These are phyloP conservation scores for Sodiomyces alkalinus DNA, from an alignment of 2,329 filamentous ascomycete species.

Conservation along the genomic window DNA sequence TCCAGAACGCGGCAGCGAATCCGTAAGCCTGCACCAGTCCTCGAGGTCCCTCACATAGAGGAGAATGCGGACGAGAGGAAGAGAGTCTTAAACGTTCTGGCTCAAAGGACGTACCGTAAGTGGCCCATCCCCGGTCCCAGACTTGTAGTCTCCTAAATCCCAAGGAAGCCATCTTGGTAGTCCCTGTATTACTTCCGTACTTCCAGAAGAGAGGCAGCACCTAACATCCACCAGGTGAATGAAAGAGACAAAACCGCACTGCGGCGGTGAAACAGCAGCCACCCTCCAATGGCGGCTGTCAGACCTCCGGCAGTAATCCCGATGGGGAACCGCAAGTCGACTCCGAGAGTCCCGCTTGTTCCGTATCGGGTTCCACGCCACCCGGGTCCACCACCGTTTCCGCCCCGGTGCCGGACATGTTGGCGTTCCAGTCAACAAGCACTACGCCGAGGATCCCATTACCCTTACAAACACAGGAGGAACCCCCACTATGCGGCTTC, in stretches of 20 bases:
- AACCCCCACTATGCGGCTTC: no score
- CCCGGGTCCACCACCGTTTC: neutral
- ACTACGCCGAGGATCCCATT: no score
- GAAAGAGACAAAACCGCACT: slow-evolving; percentile 11
- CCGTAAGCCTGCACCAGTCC: slow-evolving; percentile 21
- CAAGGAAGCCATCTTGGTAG: neutral
- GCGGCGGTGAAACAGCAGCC: slow-evolving; percentile 2
- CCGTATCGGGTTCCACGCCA: neutral
- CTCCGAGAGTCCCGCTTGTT: no score
- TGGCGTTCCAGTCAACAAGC: no score
- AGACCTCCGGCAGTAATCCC: no score
- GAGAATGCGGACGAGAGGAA: slow-evolving; percentile 37
- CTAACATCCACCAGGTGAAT: slow-evolving; percentile 10
- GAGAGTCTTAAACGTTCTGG: slow-evolving; percentile 35
- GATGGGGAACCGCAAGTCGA: no score
- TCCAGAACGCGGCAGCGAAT: slow-evolving; percentile 19
- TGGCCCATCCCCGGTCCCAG: neutral
- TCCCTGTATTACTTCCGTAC: no score
- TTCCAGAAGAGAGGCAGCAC: no score
- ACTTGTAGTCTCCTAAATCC: neutral
- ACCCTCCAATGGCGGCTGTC: neutral
- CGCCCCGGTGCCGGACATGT: neutral
- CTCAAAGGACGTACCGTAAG: slow-evolving; percentile 36
- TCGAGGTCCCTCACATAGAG: slow-evolving; percentile 31
- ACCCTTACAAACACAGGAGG: no score